These are phyloP conservation scores for Tetrapisispora arboricola DNA, from an alignment of 805 yeast genomes.

Conservation along the genomic window DNA sequence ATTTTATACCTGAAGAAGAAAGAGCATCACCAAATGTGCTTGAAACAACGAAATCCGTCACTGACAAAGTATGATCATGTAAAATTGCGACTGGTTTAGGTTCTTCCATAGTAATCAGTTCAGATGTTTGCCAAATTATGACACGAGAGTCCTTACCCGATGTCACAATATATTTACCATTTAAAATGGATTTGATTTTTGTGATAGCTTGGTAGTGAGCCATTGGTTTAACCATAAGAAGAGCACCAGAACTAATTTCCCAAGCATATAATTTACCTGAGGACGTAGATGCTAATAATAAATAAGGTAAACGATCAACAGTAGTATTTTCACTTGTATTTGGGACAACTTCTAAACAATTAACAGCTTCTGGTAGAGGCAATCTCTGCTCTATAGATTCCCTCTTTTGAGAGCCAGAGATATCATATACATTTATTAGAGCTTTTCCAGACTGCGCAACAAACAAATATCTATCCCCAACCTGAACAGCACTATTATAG, in stretches of 20 bases:
- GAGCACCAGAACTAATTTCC: constrained; percentile 71
- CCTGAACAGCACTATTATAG: constrained; percentile 40
- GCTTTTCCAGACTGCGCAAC: constrained; percentile 66
- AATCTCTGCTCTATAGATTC: constrained; percentile 63
- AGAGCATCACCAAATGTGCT: constrained; percentile 35
- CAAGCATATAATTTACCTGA: constrained; percentile 73
- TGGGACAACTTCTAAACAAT: constrained; percentile 33
- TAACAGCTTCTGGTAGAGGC: constrained; percentile 73
- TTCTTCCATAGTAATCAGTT: constrained; percentile 35
- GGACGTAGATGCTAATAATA: constrained; percentile 51
- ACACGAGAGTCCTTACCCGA: constrained; percentile 79
- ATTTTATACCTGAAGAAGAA: constrained; percentile 40
- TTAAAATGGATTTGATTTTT: constrained; percentile 45
- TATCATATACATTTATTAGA: constrained; percentile 57
- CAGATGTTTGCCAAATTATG: constrained; percentile 60
- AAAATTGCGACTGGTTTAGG: constrained; percentile 50
- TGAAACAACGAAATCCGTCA: constrained; percentile 34
- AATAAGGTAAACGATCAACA: constrained; percentile 38
- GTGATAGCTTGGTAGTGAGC: constrained; percentile 77
- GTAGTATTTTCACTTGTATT: constrained; percentile 2
- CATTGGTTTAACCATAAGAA: constrained; percentile 56
- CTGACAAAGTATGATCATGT: constrained; percentile 45
- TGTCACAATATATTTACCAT: constrained; percentile 57
- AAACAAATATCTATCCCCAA: constrained; percentile 49
- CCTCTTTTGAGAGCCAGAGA: constrained; percentile 30